Conservation (phyloP, 768 basidiomycete species). For the Russula olivacea region DNA sequence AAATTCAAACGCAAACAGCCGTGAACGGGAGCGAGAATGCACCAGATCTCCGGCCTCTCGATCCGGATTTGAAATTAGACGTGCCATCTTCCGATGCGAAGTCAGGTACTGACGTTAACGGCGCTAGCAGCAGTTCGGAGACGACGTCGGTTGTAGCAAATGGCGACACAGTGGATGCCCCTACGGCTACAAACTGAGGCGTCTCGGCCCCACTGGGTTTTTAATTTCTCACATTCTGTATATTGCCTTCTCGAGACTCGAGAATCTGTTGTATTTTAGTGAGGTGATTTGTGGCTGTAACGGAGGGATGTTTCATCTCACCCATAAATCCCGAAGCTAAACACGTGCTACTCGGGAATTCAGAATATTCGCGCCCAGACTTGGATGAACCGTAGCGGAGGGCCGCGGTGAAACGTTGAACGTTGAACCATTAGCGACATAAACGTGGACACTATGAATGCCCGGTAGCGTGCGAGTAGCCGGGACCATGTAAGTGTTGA, state of each 20-base stretch:
- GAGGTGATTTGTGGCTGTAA: not conserved
- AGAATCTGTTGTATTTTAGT: not conserved
- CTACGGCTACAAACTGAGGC: conserved; percentile 1
- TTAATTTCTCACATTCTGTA: not conserved
- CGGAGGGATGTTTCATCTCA: not conserved
- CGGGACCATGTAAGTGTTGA: not conserved
- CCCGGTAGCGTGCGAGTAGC: not conserved
- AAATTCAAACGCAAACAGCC: not conserved
- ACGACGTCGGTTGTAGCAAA: conserved; percentile 8
- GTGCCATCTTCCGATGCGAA: conserved; percentile 8
- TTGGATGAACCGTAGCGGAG: not conserved
- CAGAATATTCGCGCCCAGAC: not conserved
- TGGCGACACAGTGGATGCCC: not conserved
- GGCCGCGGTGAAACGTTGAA: not conserved
- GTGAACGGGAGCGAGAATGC: not conserved
- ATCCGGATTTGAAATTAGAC: conserved; percentile 13
- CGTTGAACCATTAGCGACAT: not conserved
- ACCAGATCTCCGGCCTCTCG: conserved; percentile 14
- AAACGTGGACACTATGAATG: conserved; percentile 2
- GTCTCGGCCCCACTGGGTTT: not conserved
- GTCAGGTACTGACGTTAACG: conserved; percentile 16
- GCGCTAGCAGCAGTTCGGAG: conserved; percentile 12
- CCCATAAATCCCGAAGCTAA: not conserved
- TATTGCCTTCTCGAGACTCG: conserved; percentile 4
- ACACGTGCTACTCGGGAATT: not conserved